Conservation (phyloP, 352 stramenopile genomes). For the Globisporangium carolinianum region DNA sequence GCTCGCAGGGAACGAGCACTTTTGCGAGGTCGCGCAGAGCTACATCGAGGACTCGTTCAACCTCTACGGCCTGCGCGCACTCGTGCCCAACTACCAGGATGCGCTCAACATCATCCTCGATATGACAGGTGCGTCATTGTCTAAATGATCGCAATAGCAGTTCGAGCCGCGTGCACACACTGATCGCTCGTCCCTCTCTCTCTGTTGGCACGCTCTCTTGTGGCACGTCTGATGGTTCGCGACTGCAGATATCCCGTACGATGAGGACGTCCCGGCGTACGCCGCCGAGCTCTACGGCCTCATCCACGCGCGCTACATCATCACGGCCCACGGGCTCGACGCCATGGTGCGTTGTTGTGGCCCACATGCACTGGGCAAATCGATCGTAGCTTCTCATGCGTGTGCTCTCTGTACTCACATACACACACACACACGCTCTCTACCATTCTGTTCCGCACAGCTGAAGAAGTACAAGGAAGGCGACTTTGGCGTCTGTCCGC, state of each 20-base stretch:
- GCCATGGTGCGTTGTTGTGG: conserved; percentile 66
- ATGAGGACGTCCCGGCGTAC: conserved; percentile 82
- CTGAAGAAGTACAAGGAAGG: conserved; percentile 88
- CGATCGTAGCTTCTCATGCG: no score
- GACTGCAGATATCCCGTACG: conserved; percentile 75
- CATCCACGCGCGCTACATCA: conserved; percentile 88
- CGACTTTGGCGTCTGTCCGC: conserved; percentile 83
- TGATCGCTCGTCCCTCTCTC: background rate
- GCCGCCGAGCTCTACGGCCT: conserved; percentile 87
- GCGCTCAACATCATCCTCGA: conserved; percentile 92
- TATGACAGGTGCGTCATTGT: conserved; percentile 48
- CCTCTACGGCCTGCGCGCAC: conserved; percentile 85
- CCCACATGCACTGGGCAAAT: background rate
- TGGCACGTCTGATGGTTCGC: background rate
- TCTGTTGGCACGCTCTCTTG: conserved; percentile 1
- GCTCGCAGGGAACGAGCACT: conserved; percentile 89
- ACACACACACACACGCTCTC: background rate
- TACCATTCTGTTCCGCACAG: conserved; percentile 14
- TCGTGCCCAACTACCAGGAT: conserved; percentile 88
- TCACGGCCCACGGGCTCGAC: conserved; percentile 83
- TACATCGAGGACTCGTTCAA: conserved; percentile 95
- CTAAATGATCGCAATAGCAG: no score
- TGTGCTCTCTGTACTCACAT: no score
- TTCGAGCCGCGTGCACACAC: no score
- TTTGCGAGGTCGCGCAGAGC: conserved; percentile 88